Base-by-base conservation (phyloP, 306 rosid species). In the cucumber (Cucumis sativus) region DNA sequence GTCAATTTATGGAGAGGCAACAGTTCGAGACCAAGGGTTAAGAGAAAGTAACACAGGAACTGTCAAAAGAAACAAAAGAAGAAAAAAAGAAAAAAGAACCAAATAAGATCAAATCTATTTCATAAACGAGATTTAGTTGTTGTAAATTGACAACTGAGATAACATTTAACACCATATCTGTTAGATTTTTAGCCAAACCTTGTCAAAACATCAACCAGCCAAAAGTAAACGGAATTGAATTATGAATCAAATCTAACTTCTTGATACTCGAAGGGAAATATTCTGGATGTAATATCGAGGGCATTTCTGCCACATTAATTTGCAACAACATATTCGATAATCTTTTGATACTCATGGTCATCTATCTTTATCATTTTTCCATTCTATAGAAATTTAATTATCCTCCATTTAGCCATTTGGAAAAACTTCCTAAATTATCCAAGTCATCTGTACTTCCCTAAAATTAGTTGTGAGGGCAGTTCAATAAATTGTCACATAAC, bases 1-100 rank as follows among this genome's bases (percentile, higher is more conserved):
- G 88, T 87, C 83, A 84, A 74, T 62, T 90, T 90, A 82, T 84
- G 85, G 11, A 86, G 89, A 78, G 96, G 96, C 57, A 86, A 78
- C 81, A 81, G 61, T 85, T 95, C 97, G 79, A 95, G 91, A 40
- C 81, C 89, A 20, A 95, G 91, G 15, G 97, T 88, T 87, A 92
- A 82, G 68, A 90, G 83, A 86, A 92, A 92, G 90, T 82, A 95
- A 83, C 83, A 25, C 72, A 90, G 56, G 84, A 93, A 82, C 98
- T 92, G 97, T 49, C n/a, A 6, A 6, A 25, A 47, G 75, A 33
- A 33, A 33, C 4, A 33, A 33, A 33, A 33, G 4, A 3, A 33
- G 5, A 33, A 30, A 30, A 30, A 3, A 30, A 33, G 37, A 33
- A 33, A 33, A 33, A 33, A 33, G 37, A 33, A 33, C 23, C 74